Evolutionary conservation across 306 rosid genomes (phyloP), one percentile per base, ranked within the genome.

Genomic region (Casuarina cunninghamiana): DNA sequence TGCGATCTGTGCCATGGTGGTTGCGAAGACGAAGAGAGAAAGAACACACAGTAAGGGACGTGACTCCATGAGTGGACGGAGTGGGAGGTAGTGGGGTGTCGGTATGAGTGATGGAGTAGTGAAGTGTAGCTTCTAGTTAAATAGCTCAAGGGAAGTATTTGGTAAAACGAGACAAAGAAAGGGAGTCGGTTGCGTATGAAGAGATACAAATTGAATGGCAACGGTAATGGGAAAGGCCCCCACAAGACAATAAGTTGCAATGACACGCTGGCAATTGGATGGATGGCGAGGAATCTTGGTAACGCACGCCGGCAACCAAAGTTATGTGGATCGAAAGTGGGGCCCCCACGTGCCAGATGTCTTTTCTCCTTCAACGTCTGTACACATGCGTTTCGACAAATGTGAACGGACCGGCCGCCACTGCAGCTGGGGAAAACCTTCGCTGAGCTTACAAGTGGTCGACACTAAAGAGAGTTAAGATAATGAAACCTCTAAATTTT

Each of bases 31-130:
- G 0, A 70, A 19, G 26, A 39, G 11, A 2, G 70, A 16, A 38
- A 51, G 81, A 37, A 53, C 81, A 35, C 65, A 80, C 37, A 53
- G 55, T 44, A n/a, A 53, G 50, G 54, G 1, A 16, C 68, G 73
- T 13, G 70, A 73, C 72, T 70, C 80, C 93, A 87, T 86, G 0
- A 41, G 61, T 38, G 35, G 55, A 35, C 37, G 55, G 10, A 44
- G 16, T 2, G 35, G 3, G 80, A 35, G 55, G 6, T 7, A 39
- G 67, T n/a, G 17, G 41, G 1, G 4, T 35, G 84, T 44, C 70
- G 82, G 10, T 68, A 76, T 37, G 45, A 37, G 35, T 10, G 26
- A 72, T 19, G 21, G 35, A 77, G 74, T 1, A 1, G 49, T 1
- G 35, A 17, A 0, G 63, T 38, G 82, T 67, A 77, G 85, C 37